These are phyloP conservation scores for thale cress (Arabidopsis thaliana) DNA, from an alignment of 345 rosid genomes.

Conservation along the genomic window DNA sequence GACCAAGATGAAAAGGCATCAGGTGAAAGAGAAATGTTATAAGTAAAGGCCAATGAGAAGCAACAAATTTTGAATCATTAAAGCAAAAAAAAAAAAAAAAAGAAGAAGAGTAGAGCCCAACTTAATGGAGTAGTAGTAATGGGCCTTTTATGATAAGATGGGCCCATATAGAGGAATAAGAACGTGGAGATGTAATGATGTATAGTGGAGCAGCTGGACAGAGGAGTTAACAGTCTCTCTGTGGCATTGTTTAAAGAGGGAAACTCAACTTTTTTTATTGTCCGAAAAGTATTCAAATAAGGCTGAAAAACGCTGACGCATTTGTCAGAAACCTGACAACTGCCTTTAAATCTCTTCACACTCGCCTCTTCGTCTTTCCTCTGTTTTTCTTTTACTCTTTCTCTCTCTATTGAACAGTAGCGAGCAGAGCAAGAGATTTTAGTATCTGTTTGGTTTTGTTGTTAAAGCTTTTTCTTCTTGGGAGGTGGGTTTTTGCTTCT, in stretches of 20 bases:
- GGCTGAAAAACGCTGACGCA: conserved; percentile 41
- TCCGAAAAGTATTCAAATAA: conserved; percentile 48
- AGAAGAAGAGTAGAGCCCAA: conserved; percentile 16
- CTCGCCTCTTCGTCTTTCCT: conserved; percentile 30
- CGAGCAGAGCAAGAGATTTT: conserved; percentile 8
- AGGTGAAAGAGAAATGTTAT: background rate
- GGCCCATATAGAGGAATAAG: conserved; percentile 31
- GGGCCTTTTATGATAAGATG: conserved; percentile 40
- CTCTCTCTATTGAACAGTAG: conserved; percentile 31
- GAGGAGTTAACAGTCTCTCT: conserved; percentile 35
- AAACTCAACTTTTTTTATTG: conserved; percentile 34
- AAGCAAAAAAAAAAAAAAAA: background rate
- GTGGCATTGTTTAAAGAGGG: conserved; percentile 43
- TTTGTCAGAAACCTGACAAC: conserved; percentile 47
- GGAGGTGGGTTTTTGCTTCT: conserved; percentile 41
- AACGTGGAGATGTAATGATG: conserved; percentile 25
- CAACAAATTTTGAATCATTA: conserved; percentile 17
- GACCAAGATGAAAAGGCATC: conserved; percentile 4
- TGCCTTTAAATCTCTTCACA: conserved; percentile 45
- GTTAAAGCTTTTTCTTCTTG: conserved; percentile 31
- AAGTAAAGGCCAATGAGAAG: background rate
- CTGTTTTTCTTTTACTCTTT: conserved; percentile 31
- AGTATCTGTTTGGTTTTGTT: conserved; percentile 14
- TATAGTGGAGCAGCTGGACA: conserved; percentile 40
- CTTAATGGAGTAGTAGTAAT: conserved; percentile 16